These are phyloP conservation scores for Lachnellula willkommii DNA, from an alignment of 2,329 filamentous ascomycete genomes.

Conservation along the genomic window DNA sequence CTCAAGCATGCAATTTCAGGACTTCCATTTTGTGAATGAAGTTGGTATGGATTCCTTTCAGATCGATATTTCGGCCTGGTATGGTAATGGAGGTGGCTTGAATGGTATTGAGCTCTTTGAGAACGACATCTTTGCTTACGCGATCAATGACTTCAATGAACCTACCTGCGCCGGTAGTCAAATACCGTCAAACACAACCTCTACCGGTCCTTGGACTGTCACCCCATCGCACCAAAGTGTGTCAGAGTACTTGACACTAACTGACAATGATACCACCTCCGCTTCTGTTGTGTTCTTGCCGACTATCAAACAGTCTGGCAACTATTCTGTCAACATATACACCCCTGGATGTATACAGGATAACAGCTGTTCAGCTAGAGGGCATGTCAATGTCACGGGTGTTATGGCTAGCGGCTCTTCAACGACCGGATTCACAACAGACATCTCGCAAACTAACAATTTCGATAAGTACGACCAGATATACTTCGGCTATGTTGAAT, in stretches of 20 bases:
- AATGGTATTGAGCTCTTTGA: constrained; percentile 83
- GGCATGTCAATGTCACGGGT: constrained; percentile 75
- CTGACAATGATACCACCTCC: constrained; percentile 53
- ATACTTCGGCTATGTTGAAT: constrained; percentile 80
- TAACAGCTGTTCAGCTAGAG: constrained; percentile 67
- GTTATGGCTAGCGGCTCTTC: constrained; percentile 52
- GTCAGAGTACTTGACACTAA: constrained; percentile 71
- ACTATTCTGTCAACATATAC: constrained; percentile 86
- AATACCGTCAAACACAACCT: constrained; percentile 59
- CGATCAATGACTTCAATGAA: constrained; percentile 83
- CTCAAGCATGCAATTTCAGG: constrained; percentile 63
- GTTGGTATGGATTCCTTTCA: constrained; percentile 86
- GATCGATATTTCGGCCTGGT: constrained; percentile 82
- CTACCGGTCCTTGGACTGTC: constrained; percentile 68
- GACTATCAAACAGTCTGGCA: constrained; percentile 80
- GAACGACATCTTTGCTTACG: constrained; percentile 79
- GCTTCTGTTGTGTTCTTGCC: constrained; percentile 74
- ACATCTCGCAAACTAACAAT: constrained; percentile 85
- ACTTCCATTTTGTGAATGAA: constrained; percentile 83
- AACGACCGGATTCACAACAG: constrained; percentile 47
- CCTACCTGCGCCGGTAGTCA: constrained; percentile 66
- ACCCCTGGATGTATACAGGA: constrained; percentile 88
- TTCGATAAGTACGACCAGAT: constrained; percentile 96
- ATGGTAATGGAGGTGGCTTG: constrained; percentile 78
- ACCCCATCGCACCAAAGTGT: constrained; percentile 63